Evolutionary conservation across 768 basidiomycete species (phyloP), one percentile per base, ranked within the genome.

Genomic region (Russula emetica): DNA sequence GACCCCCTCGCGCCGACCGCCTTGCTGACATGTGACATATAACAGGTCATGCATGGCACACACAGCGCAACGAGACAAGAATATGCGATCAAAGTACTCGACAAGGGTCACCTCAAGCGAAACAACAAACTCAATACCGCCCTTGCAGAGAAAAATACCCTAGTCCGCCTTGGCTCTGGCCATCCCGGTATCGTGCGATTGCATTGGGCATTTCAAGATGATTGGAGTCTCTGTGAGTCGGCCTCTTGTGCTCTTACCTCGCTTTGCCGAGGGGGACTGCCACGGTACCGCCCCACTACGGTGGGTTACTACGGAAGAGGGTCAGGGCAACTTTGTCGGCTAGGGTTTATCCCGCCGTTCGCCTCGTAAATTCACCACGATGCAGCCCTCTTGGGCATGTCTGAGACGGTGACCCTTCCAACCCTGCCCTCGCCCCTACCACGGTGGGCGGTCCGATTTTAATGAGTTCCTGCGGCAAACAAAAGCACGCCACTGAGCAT

Each of bases 131-230:
- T 86, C 70, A 80, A 82, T 30, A 88, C 88, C 30, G 90, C 88
- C n/a, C 78, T 85, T 34, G 82, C 88, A 0, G 93, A 95, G 77
- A 88, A 88, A 74, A 86, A 87, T 68, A 86, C 87, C 0, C 80
- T 95, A 42, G 81, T 88, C 40, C 77, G 80, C 16, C 78, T 91
- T 22, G 78, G 78, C 18, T 79, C 82, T 3, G 82, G 83, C 4
- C 92, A 94, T 74, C 88, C 90, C 6, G 92, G 92, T 1, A 83
- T 96, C 58, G 83, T 95, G 11, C 84, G 85, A 55, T 76, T 95
- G 32, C 86, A 87, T 67, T 92, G 85, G 77, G 86, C 91, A 1
- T 94, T 95, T 70, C 92, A 94, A 68, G 93, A 95, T 71, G 82
- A 86, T 24, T 85, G 83, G 79, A 86, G 87, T 67, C 77, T 96